Evolutionary conservation across 495 filamentous ascomycete genomes (phyloP), one percentile per base, ranked within the genome.

Genomic region (Cercophora newfieldiana): DNA sequence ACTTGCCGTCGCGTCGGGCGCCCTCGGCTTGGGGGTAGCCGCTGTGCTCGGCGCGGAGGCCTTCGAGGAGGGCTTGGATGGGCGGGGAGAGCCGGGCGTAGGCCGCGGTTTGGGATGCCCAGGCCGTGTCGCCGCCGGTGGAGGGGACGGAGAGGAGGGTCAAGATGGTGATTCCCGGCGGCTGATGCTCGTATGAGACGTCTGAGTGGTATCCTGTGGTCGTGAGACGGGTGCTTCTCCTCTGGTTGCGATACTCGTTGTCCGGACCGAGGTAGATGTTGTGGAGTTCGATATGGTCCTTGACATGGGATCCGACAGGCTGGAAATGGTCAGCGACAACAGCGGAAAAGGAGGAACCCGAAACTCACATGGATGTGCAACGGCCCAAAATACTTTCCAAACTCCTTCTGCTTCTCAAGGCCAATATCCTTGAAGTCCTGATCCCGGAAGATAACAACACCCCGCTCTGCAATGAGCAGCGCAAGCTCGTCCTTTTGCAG

Each of bases 401-500:
- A 82, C 30, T 84, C 81, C 31, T 88, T 84, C 66, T 91, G 89
- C 51, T 81, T 83, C 48, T 90, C 83, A 25, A 81, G 66, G 22
- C 75, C 77, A 66, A 91, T 87, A 69, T 88, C 85, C 29, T 90
- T 80, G 71, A 88, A 85, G 63, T 85, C 79, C 76, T 92, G 90
- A 30, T 83, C 80, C 14, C 89, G 84, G 79, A 92, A 91, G 69
- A 92, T 85, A 3, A 93, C 89, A 3, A 92, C 89, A 8, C 90
- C 89, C 29, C 90, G 82, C 57, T 84, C 87, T 25, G 91, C 86
- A 63, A 92, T 85, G 47, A 94, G 76, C 7, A 89, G 81, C 1
- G 91, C 91, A 3, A 93, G 81, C 58, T 94, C 91, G 71, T 93
- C 87, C 74, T 89, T 90, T 69, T 91, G 89, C 0, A 80, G 81